phyloP scores from a whole-genome alignment of 345 rosid genomes.

The Schrenkiella parvula region DNA sequence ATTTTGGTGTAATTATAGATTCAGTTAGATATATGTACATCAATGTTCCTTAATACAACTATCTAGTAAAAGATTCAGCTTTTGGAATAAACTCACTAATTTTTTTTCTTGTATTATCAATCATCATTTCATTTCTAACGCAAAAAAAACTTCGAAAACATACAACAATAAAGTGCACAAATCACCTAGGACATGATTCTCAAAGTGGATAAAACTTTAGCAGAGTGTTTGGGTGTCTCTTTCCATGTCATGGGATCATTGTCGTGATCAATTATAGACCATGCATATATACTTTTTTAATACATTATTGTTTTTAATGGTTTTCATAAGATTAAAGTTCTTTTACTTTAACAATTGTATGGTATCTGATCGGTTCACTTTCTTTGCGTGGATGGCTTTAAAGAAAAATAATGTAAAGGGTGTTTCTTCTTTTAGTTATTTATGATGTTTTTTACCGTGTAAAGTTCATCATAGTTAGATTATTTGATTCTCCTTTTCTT shows the following conservation, averaged over 20 bases:
- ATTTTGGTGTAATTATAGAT: too few relatives aligned
- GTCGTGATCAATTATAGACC: conserved; percentile 8
- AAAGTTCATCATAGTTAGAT: neutral
- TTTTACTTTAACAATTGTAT: conserved; percentile 9
- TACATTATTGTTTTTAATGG: neutral
- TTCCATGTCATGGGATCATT: conserved; percentile 15
- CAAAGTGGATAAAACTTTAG: neutral
- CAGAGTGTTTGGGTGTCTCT: conserved; percentile 7
- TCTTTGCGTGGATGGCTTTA: conserved; percentile 15
- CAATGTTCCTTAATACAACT: too few relatives aligned
- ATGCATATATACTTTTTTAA: neutral
- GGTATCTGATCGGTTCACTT: conserved; percentile 13
- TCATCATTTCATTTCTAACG: neutral
- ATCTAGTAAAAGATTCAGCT: too few relatives aligned
- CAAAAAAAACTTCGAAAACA: neutral
- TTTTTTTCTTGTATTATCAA: neutral
- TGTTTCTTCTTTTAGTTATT: neutral
- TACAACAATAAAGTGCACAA: neutral
- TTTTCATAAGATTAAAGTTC: neutral
- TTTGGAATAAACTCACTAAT: too few relatives aligned
- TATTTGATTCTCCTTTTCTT: neutral
- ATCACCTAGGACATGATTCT: neutral
- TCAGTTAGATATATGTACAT: too few relatives aligned
- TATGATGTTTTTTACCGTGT: neutral
- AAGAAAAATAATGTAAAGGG: neutral